phyloP scores from a whole-genome alignment of 441 rosid species.

The Erodium moschatum region DNA sequence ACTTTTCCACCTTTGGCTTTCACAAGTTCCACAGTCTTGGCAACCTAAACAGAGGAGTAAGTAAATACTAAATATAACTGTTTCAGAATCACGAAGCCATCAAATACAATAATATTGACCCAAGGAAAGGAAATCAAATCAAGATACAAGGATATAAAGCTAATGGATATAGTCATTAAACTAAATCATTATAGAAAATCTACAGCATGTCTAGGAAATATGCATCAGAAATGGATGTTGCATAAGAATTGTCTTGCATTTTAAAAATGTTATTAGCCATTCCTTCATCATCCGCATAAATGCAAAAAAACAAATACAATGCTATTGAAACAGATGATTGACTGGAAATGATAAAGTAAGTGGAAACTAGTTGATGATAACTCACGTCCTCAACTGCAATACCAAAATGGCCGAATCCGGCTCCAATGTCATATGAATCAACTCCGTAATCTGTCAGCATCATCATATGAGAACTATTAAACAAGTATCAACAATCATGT shows the following conservation, averaged over 20 bases:
- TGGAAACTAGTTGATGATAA: neutral
- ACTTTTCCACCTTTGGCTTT: conserved; percentile 91
- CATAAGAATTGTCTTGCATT: neutral
- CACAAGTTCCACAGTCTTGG: conserved; percentile 60
- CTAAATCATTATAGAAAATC: neutral
- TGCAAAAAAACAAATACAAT: neutral
- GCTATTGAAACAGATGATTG: neutral
- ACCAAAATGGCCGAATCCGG: conserved; percentile 43
- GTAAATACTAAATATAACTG: neutral
- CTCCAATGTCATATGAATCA: conserved; percentile 37
- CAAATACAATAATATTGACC: neutral
- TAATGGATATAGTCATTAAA: neutral
- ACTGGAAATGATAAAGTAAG: neutral
- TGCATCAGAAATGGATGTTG: neutral
- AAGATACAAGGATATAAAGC: neutral
- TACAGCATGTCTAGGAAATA: neutral
- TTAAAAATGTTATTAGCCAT: neutral
- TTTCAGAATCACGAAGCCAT: neutral
- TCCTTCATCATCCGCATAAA: neutral
- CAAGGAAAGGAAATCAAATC: neutral
- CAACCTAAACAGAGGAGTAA: conserved; percentile 2
- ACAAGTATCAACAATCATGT: neutral
- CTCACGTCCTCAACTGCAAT: conserved; percentile 31
- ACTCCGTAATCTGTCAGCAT: conserved; percentile 37
- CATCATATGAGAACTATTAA: conserved; percentile 15